Evolutionary conservation across 331 rosid genomes (phyloP), one percentile per base, ranked within the genome.

Genomic region (Pyrus hybrid): DNA sequence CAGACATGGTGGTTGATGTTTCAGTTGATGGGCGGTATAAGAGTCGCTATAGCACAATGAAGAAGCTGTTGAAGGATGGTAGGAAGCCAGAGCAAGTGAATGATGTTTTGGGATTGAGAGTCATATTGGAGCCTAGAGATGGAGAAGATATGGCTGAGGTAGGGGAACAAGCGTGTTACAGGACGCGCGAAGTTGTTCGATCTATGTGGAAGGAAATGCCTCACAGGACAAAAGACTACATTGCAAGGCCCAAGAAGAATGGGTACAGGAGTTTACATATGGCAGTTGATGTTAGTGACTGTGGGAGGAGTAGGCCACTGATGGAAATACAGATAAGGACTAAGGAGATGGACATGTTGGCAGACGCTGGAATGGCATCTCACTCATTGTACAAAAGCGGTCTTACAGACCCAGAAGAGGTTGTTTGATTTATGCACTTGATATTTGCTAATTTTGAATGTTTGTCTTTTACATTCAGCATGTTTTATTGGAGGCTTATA

Each of bases 331-430:
- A 94, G 63, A 90, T 94, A 68, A 83, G 96, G 84, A 92, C 97
- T 20, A 75, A 86, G 2, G 88, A 90, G 82, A 90, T 94, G 99
- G 93, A 94, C 78, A 78, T 81, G 78, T 74, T 81, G 78, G 97
- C 99, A 45, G 89, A 77, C 68, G 92, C 88, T 64, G 99, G 99
- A 54, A 77, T 81, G 2, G 99, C 99, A 22, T 92, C 99, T 5
- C 97, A 94, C 82, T 88, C 99, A 10, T 83, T 92, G 77, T 94
- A 94, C 87, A 94, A 94, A 85, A 93, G 97, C 26, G 99, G 99
- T 58, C 87, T 95, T 80, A 88, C 96, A 4, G 86, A 92, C 81
- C 97, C 97, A 5, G 89, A 90, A 72, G 98, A 93, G 89, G 97
- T 89, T 61, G 29, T 47, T 35, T 62, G n/a, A 73, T 76, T 60